A percentile compares a stretch with the other conserved stretches of the same genome.
These are phyloP conservation scores for Nothophytophthora sp. DNA, from an alignment of 352 stramenopile species.

Conservation along the genomic window DNA sequence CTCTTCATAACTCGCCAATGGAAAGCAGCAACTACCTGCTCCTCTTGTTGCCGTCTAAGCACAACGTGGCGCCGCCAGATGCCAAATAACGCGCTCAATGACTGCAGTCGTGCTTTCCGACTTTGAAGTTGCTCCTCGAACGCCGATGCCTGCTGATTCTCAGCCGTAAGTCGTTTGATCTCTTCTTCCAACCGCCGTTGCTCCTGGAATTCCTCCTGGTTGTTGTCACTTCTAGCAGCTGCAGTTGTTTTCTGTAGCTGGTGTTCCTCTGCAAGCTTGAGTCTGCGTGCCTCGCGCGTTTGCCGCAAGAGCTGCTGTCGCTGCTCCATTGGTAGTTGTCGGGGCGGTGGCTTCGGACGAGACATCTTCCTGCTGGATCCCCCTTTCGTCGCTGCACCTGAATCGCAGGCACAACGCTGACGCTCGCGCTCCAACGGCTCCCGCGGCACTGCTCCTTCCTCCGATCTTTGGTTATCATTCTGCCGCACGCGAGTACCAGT, in stretches of 20 bases:
- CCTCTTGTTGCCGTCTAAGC: constrained; percentile 10
- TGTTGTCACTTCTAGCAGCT: constrained; percentile 12
- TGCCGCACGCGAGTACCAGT: no score
- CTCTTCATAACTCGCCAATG: constrained; percentile 24
- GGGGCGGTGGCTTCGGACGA: neutral
- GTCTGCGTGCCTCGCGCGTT: constrained; percentile 19
- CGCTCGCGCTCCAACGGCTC: no score
- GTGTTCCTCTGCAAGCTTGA: constrained; percentile 15
- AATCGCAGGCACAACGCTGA: no score
- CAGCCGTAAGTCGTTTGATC: constrained; percentile 34
- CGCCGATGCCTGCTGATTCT: constrained; percentile 29
- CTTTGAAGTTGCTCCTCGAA: constrained; percentile 28
- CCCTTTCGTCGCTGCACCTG: neutral
- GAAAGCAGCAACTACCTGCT: constrained; percentile 13
- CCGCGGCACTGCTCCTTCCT: no score
- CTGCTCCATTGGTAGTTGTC: constrained; percentile 36
- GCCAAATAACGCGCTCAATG: constrained; percentile 10
- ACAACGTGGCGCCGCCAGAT: constrained; percentile 13
- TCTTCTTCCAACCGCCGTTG: constrained; percentile 32
- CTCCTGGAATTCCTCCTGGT: constrained; percentile 20
- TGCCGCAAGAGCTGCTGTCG: constrained; percentile 32
- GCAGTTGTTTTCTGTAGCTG: constrained; percentile 7
- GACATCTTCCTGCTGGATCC: constrained; percentile 1
- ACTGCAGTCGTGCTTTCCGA: constrained; percentile 20
- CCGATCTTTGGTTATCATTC: no score